Evolutionary conservation across 805 yeast species (phyloP).

Genomic region (Ogataea chonburiensis): DNA sequence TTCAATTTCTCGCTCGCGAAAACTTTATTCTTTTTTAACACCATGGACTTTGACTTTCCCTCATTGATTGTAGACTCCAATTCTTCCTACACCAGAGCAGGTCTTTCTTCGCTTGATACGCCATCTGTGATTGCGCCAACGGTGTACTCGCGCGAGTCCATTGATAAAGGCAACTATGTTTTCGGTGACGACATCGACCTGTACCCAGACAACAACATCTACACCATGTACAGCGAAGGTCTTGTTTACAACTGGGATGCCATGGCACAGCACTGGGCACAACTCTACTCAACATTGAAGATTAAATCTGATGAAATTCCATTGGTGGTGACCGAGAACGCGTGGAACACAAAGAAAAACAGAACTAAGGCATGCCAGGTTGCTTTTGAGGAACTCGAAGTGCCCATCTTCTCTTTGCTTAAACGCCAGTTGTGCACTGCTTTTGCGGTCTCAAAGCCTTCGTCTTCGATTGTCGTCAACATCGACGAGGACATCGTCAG

Average conservation of each 20-base stretch:
- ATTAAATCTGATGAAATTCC: slow-evolving; percentile 62
- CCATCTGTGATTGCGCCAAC: slow-evolving; percentile 62
- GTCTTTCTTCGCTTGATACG: slow-evolving; percentile 61
- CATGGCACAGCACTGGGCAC: slow-evolving; percentile 63
- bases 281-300: slow-evolving; percentile 54
- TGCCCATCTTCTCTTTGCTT: slow-evolving; percentile 74
- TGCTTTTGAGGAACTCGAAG: slow-evolving; percentile 71
- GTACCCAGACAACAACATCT: slow-evolving; percentile 47
- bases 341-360: slow-evolving; percentile 66
- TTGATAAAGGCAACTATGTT: slow-evolving; percentile 24
- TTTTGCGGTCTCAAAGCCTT: slow-evolving; percentile 68
- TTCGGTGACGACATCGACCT: slow-evolving; percentile 44
- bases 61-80: slow-evolving; percentile 73
- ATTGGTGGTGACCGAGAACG: slow-evolving; percentile 52
- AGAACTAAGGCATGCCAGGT: slow-evolving; percentile 59
- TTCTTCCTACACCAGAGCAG: slow-evolving; percentile 63
- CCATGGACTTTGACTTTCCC: slow-evolving; percentile 42
- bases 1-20: slow-evolving; percentile 8
- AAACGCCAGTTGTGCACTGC: slow-evolving; percentile 77
- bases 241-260: slow-evolving; percentile 72
- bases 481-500: slow-evolving; percentile 68
- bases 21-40: slow-evolving; percentile 8
- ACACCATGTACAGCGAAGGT: slow-evolving; percentile 63
- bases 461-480: slow-evolving; percentile 78
- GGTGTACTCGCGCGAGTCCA: slow-evolving; percentile 44